These are phyloP conservation scores for Gloeostereum incarnatum DNA, from an alignment of 768 basidiomycete genomes.

Conservation along the genomic window DNA sequence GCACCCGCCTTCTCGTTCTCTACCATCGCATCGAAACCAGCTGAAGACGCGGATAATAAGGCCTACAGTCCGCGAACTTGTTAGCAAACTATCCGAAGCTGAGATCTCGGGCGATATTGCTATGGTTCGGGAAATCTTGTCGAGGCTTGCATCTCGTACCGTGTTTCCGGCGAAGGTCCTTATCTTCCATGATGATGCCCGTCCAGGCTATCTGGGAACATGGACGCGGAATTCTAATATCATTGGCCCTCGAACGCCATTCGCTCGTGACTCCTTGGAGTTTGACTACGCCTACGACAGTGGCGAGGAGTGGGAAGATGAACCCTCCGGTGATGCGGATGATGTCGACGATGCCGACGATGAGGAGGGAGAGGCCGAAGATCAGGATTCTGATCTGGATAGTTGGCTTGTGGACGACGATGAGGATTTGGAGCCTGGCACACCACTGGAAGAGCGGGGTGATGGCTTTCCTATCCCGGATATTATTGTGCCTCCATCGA, in stretches of 20 bases:
- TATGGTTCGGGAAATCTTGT: slow-evolving; percentile 55
- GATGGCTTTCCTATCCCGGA: too few species aligned
- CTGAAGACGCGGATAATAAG: slow-evolving; percentile 27
- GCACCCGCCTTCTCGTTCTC: slow-evolving; percentile 1
- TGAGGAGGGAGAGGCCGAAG: slow-evolving; percentile 47
- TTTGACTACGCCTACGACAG: slow-evolving; percentile 92
- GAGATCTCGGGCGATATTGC: slow-evolving; percentile 66
- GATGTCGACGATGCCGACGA: slow-evolving; percentile 67
- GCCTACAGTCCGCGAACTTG: slow-evolving; percentile 33
- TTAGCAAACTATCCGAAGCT: slow-evolving; percentile 65
- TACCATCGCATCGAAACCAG: neutral
- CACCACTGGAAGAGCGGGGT: slow-evolving; percentile 30
- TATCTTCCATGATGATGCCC: slow-evolving; percentile 73
- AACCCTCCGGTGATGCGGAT: slow-evolving; percentile 72
- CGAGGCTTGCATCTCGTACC: slow-evolving; percentile 50
- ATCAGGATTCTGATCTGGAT: slow-evolving; percentile 68
- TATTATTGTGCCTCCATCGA: slow-evolving; percentile 29
- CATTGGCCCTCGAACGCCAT: slow-evolving; percentile 79
- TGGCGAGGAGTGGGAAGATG: slow-evolving; percentile 94
- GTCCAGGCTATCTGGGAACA: slow-evolving; percentile 93
- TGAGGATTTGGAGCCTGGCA: slow-evolving; percentile 35
- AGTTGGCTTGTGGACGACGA: slow-evolving; percentile 76
- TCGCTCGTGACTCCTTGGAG: slow-evolving; percentile 64
- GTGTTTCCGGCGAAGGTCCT: slow-evolving; percentile 71
- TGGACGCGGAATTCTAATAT: slow-evolving; percentile 77